Percentiles rank a stretch among this genome's conserved stretches.
Conservation (phyloP, 2,329 filamentous ascomycete species). For the Cercospora sp. region DNA sequence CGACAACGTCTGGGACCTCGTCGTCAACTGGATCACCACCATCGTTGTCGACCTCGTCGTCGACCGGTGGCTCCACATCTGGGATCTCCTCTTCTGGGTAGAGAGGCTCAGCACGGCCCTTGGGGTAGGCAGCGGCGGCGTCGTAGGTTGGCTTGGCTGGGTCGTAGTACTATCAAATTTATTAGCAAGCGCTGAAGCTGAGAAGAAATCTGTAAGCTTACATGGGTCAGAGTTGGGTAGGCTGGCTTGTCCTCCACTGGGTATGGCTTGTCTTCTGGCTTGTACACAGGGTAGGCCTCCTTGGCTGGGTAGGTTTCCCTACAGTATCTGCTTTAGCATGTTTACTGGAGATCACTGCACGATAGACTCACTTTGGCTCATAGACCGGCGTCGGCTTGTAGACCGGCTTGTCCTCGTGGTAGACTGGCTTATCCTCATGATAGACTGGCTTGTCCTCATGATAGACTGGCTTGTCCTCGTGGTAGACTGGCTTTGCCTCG, state of each 20-base stretch:
- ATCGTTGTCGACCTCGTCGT: not conserved
- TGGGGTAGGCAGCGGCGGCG: not conserved
- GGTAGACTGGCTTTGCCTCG: not conserved
- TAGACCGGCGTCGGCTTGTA: not conserved
- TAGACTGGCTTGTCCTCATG: not conserved
- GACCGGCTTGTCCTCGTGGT: not conserved
- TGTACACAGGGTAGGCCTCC: not conserved
- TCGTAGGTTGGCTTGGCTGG: not conserved
- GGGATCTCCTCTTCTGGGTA: not conserved
- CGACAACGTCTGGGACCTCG: not conserved
- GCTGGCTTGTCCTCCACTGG: not conserved
- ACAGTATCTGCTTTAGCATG: not conserved
- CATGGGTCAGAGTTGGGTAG: not conserved
- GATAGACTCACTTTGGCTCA: not conserved
- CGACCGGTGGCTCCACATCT: not conserved
- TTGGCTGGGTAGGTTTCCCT: constrained; percentile 3
- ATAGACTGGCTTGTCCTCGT: not conserved
- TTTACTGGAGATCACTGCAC: not conserved
- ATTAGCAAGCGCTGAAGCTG: not conserved
- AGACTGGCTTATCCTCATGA: not conserved
- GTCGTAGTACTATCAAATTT: not conserved
- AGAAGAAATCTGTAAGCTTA: not conserved
- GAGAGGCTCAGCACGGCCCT: not conserved
- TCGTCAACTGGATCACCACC: not conserved
- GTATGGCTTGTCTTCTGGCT: not conserved